Percentiles rank a stretch among this genome's conserved stretches.
phyloP scores from a whole-genome alignment of 768 basidiomycete genomes.

The Coprinopsis sp. region DNA sequence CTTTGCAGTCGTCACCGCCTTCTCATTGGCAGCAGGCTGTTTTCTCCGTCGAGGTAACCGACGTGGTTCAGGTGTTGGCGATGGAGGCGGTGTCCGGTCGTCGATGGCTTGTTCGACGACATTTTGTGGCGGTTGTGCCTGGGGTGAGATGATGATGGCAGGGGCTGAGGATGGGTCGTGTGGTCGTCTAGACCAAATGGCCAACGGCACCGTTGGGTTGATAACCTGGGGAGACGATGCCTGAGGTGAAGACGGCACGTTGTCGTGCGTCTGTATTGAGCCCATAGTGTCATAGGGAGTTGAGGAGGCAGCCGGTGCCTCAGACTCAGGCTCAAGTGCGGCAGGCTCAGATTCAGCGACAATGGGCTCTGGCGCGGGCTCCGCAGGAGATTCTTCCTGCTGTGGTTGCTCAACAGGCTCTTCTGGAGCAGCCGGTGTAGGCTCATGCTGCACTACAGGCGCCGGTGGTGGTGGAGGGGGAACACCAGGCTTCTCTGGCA shows the following conservation, averaged over 20 bases:
- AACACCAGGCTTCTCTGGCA: not conserved
- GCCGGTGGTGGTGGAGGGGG: constrained; percentile 6
- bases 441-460: not conserved
- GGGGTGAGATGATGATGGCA: constrained; percentile 65
- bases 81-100: constrained; percentile 46
- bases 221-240: constrained; percentile 8
- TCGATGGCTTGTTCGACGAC: constrained; percentile 54
- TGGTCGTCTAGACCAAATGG: constrained; percentile 73
- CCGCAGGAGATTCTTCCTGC: no score
- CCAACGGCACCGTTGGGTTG: constrained; percentile 35
- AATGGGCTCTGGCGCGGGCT: not conserved
- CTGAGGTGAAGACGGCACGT: not conserved
- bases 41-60: not conserved
- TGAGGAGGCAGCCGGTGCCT: not conserved
- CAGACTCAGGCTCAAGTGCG: constrained; percentile 1
- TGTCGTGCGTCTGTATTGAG: constrained; percentile 17
- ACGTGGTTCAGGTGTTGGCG: constrained; percentile 30
- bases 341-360: not conserved
- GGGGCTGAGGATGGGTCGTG: constrained; percentile 59
- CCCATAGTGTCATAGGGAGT: constrained; percentile 24
- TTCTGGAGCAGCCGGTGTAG: not conserved
- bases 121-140: constrained; percentile 56
- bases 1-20: constrained; percentile 14
- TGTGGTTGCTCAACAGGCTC: not conserved
- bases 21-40: no score